These are phyloP conservation scores for Rubroboletus satanas DNA, from an alignment of 768 basidiomycete genomes.

Conservation along the genomic window DNA sequence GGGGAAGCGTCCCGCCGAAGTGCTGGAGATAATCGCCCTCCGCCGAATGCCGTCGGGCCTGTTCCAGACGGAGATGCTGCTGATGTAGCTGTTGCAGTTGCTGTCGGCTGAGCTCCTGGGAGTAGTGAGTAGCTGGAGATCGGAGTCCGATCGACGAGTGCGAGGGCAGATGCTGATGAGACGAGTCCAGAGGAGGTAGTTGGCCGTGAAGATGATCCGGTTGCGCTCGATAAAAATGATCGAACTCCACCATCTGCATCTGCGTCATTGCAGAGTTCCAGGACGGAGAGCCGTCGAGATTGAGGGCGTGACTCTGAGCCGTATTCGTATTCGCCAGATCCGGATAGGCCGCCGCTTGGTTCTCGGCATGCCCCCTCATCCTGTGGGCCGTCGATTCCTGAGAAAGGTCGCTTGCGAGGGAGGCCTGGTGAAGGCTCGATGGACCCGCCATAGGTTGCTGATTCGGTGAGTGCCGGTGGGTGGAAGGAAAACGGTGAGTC, in stretches of 20 bases:
- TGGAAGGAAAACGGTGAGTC: constrained; percentile 81
- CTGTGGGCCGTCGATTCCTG: constrained; percentile 47
- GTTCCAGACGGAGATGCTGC: constrained; percentile 36
- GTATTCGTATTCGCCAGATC: constrained; percentile 54
- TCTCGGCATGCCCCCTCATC: constrained; percentile 43
- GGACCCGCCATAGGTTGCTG: constrained; percentile 29
- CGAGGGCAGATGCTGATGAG: constrained; percentile 45
- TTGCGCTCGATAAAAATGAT: constrained; percentile 41
- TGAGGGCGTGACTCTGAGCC: constrained; percentile 73
- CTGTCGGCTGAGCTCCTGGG: constrained; percentile 46
- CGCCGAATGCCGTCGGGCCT: constrained; percentile 33
- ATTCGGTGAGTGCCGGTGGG: constrained; percentile 51
- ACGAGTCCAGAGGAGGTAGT: constrained; percentile 45
- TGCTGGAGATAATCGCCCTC: constrained; percentile 38
- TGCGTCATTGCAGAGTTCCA: constrained; percentile 85
- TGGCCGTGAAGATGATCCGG: constrained; percentile 37
- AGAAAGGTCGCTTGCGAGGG: constrained; percentile 62
- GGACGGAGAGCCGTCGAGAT: constrained; percentile 75
- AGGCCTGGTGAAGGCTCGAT: constrained; percentile 36
- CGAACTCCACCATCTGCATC: constrained; percentile 43
- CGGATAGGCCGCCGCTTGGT: constrained; percentile 25
- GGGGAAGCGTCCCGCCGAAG: constrained; percentile 33
- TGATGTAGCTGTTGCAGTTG: constrained; percentile 37
- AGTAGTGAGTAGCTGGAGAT: constrained; percentile 37
- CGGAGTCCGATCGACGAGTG: constrained; percentile 47